Conservation (phyloP, 2,329 filamentous ascomycete species). For the Aspergillus clavatus region DNA sequence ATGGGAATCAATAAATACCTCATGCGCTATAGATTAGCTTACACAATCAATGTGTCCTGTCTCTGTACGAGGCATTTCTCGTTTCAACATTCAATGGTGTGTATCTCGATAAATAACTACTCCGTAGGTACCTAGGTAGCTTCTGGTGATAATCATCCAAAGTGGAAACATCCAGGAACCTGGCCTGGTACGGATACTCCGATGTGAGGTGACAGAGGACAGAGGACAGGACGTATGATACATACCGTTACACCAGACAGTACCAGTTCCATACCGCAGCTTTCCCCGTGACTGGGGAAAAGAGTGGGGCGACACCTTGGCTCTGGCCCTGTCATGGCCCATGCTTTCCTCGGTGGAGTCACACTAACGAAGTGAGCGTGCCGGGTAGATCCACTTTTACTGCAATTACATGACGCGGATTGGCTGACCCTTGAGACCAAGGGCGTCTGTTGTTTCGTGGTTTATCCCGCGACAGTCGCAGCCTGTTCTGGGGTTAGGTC, state of each 20-base stretch:
- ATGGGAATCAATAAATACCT: not conserved
- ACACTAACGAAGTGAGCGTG: constrained; percentile 1
- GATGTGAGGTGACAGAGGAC: constrained; percentile 8
- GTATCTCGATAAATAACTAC: too few species aligned
- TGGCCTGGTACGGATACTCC: too few species aligned
- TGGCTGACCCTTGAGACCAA: not conserved
- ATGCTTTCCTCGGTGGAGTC: not conserved
- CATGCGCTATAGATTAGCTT: not conserved
- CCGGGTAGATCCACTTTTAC: constrained; percentile 1
- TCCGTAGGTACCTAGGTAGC: too few species aligned
- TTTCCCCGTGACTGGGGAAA: too few species aligned
- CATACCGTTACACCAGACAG: too few species aligned
- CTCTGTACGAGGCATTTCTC: too few species aligned
- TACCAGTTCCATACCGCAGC: too few species aligned
- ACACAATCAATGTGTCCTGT: constrained; percentile 5
- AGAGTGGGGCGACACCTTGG: constrained; percentile 9
- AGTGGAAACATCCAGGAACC: too few species aligned
- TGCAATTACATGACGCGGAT: too few species aligned
- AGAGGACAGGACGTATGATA: too few species aligned
- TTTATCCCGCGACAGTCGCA: constrained; percentile 18
- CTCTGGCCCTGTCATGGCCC: constrained; percentile 20
- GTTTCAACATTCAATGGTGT: too few species aligned
- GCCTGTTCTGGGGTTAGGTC: constrained; percentile 5
- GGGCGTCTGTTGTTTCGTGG: constrained; percentile 16
- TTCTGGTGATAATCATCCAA: too few species aligned